These are phyloP conservation scores for Letharia columbiana DNA, from an alignment of 495 filamentous ascomycete species.

Conservation along the genomic window DNA sequence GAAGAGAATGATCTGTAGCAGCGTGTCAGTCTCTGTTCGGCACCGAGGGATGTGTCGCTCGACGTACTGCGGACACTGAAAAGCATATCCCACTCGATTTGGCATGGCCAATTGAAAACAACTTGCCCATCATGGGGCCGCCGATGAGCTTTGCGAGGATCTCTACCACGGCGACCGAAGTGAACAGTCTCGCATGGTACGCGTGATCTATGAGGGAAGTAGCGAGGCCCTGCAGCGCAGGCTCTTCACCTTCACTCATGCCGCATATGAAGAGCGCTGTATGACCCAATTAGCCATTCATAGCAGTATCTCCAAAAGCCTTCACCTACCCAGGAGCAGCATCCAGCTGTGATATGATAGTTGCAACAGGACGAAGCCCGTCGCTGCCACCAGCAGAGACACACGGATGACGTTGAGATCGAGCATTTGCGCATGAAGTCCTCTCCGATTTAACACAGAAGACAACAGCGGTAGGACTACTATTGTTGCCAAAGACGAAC, in stretches of 20 bases:
- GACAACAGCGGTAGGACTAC: slow-evolving; percentile 14
- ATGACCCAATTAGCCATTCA: background rate
- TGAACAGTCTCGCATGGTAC: slow-evolving; percentile 21
- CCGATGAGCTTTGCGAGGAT: slow-evolving; percentile 21
- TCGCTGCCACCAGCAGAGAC: slow-evolving; percentile 13
- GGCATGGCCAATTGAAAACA: slow-evolving; percentile 20
- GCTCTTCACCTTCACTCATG: slow-evolving; percentile 19
- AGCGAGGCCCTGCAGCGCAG: slow-evolving; percentile 20
- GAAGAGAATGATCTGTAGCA: slow-evolving; percentile 8
- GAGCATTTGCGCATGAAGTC: slow-evolving; percentile 14
- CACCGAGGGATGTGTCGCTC: background rate
- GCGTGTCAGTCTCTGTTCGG: slow-evolving; percentile 1
- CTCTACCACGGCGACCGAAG: slow-evolving; percentile 21
- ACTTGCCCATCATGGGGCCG: slow-evolving; percentile 16
- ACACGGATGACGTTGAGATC: slow-evolving; percentile 21
- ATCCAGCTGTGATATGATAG: slow-evolving; percentile 18
- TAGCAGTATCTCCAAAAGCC: background rate
- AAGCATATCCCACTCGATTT: slow-evolving; percentile 18
- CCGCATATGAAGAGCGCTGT: slow-evolving; percentile 19
- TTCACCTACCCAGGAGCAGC: slow-evolving; percentile 16
- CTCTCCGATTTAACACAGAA: slow-evolving; percentile 9
- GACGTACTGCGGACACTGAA: slow-evolving; percentile 14
- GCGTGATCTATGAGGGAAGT: slow-evolving; percentile 17
- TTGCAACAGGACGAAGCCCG: slow-evolving; percentile 20
- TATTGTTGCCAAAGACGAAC: slow-evolving; percentile 17